Conservation (phyloP, 2,329 filamentous ascomycete species). For the Monilinia laxa region DNA sequence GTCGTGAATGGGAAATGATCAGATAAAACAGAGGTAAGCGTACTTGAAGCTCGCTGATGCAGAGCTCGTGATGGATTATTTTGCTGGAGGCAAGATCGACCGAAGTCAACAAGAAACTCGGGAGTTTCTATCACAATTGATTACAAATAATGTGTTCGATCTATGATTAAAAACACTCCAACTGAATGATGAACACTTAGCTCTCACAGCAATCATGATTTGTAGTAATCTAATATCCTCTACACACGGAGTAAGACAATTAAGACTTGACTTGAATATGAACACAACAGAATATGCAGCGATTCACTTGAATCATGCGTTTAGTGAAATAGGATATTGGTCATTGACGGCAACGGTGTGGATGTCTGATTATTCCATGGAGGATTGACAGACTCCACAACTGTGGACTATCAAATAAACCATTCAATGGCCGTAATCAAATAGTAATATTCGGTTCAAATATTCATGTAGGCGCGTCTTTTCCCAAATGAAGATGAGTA, state of each 20-base stretch:
- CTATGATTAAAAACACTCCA: neutral
- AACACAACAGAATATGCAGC: neutral
- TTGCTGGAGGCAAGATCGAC: slow-evolving; percentile 4
- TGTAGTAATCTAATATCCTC: neutral
- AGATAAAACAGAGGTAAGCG: neutral
- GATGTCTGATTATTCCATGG: no score
- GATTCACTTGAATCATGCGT: neutral
- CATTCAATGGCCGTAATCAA: no score
- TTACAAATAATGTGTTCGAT: no score
- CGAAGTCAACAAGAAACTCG: neutral
- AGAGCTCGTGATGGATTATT: neutral
- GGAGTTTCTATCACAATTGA: neutral
- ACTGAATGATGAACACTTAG: neutral
- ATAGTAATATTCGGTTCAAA: neutral
- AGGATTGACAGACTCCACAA: neutral
- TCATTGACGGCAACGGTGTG: no score
- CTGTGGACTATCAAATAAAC: neutral
- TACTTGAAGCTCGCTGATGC: neutral
- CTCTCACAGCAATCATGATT: neutral
- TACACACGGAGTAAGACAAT: neutral
- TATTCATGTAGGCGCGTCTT: neutral
- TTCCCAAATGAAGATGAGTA: neutral
- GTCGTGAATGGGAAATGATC: neutral
- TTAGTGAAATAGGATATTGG: no score
- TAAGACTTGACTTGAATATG: neutral